phyloP scores from a whole-genome alignment of 1,284 basidiomycete species.

The Cutaneotrichosporon cyanovorans region DNA sequence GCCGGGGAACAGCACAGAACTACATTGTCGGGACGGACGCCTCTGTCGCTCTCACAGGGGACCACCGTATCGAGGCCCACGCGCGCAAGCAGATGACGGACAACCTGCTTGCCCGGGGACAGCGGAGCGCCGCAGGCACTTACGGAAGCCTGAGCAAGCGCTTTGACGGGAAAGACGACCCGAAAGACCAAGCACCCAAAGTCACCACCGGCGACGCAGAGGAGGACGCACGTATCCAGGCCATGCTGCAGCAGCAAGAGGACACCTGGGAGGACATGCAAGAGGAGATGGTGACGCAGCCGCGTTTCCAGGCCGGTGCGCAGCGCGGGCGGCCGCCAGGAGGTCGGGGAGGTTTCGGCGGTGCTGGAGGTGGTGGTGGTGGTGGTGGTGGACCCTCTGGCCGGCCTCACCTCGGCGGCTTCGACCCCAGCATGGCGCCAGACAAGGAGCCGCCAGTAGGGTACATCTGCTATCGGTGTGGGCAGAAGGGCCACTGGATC shows the following conservation, averaged over 20 bases:
- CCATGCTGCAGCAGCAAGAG: constrained; percentile 41
- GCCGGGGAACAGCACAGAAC: constrained; percentile 84
- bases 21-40: constrained; percentile 60
- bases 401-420: constrained; percentile 11
- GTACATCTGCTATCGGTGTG: constrained; percentile 99
- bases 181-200: constrained; percentile 15
- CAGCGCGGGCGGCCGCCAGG: constrained; percentile 28
- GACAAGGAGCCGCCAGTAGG: constrained; percentile 60
- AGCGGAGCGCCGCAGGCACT: constrained; percentile 25
- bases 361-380: background rate
- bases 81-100: constrained; percentile 39
- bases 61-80: constrained; percentile 43
- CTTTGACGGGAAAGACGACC: constrained; percentile 74
- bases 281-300: constrained; percentile 43
- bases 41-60: constrained; percentile 34
- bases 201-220: constrained; percentile 42
- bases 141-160: constrained; percentile 65
- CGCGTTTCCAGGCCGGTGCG: background rate
- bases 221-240: constrained; percentile 43
- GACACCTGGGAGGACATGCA: constrained; percentile 45
- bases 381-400: background rate
- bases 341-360: constrained; percentile 47
- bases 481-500: constrained; percentile 99
- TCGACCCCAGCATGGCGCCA: constrained; percentile 48
- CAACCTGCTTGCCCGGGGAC: constrained; percentile 27